Percentiles rank a stretch among this genome's conserved stretches.
These are phyloP conservation scores for Spatholobus suberectus DNA, from an alignment of 306 rosid species.

Conservation along the genomic window DNA sequence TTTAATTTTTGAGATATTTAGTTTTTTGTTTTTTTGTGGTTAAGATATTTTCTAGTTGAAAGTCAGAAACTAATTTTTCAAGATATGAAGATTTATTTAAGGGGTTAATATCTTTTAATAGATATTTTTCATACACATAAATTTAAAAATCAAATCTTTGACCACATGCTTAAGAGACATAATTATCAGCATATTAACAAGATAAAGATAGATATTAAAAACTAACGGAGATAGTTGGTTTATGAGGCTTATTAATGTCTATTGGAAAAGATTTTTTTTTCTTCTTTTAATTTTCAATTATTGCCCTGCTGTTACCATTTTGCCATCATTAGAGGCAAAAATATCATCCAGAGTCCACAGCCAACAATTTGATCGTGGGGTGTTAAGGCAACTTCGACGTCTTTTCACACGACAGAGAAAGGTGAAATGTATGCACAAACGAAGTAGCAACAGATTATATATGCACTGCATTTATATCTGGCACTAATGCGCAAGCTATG, in stretches of 20 bases:
- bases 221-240: background rate
- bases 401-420: background rate
- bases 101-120: background rate
- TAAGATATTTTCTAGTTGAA: background rate
- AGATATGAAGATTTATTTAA: background rate
- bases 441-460: slow-evolving; percentile 35
- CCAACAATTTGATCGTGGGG: background rate
- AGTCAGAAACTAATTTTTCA: background rate
- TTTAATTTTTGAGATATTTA: too few relatives aligned
- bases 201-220: background rate
- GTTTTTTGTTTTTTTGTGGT: too few relatives aligned
- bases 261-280: background rate
- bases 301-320: background rate
- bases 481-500: slow-evolving; percentile 19
- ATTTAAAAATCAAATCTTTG: background rate
- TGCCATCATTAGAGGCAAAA: slow-evolving; percentile 25
- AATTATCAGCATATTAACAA: background rate
- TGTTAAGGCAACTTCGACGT: slow-evolving; percentile 35
- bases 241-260: background rate
- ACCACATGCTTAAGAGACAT: background rate
- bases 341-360: slow-evolving; percentile 13
- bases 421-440: slow-evolving; percentile 7
- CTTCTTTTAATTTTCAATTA: slow-evolving; percentile 2
- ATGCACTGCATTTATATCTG: slow-evolving; percentile 15
- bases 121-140: background rate